A percentile compares a stretch with the other conserved stretches of the same genome.
Evolutionary conservation across 2,329 filamentous ascomycete genomes (phyloP).

Genomic region (Phaeosphaeria sp.): DNA sequence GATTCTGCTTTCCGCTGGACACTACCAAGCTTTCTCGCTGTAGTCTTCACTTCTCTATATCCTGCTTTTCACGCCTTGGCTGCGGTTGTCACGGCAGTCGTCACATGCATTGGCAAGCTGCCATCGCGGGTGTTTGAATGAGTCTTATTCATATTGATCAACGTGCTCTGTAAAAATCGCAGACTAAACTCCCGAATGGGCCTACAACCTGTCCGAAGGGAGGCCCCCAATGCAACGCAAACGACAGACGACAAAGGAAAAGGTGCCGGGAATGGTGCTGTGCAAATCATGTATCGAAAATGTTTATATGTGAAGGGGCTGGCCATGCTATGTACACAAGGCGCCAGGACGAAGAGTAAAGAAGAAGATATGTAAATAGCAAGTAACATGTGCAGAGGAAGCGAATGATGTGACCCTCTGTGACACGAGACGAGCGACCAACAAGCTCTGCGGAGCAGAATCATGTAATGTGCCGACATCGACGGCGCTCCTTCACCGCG

Average conservation of each 20-base stretch:
- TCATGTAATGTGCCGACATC: constrained; percentile 44
- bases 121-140: neutral
- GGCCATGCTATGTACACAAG: constrained; percentile 30
- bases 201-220: constrained; percentile 19
- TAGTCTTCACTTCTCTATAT: neutral
- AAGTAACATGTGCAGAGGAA: constrained; percentile 19
- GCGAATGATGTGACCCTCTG: constrained; percentile 14
- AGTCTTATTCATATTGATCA: neutral
- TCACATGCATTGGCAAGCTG: neutral
- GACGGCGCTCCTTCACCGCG: constrained; percentile 48
- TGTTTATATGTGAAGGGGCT: constrained; percentile 1
- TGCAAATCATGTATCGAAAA: constrained; percentile 1
- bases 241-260: constrained; percentile 10
- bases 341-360: constrained; percentile 19
- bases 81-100: constrained; percentile 1
- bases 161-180: neutral
- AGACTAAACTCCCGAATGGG: constrained; percentile 14
- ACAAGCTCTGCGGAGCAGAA: constrained; percentile 30
- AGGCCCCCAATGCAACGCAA: constrained; percentile 18
- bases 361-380: constrained; percentile 9
- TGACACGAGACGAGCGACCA: constrained; percentile 48
- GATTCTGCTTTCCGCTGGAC: neutral
- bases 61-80: neutral
- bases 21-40: neutral
- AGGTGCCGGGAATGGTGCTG: neutral